Base-by-base conservation (phyloP, 371 early-diverging fungal species). In the Thermomucor indicae-seudaticae region DNA sequence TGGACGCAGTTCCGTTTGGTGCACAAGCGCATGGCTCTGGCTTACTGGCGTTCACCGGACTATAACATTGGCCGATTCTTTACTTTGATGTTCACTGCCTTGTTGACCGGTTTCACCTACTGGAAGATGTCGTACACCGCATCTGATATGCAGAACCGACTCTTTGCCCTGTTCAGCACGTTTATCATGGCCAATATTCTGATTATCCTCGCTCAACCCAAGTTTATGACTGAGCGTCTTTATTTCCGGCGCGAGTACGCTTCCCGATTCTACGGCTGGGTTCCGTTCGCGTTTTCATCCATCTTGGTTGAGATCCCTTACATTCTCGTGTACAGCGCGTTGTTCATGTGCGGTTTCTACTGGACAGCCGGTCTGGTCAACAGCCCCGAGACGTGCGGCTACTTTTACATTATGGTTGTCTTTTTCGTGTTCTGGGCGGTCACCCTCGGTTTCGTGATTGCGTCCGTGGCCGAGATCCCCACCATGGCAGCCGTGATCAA, bases 181-280 rank as follows among this genome's bases (percentile, higher is more conserved):
- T 67, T 81, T 37, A 72, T 79, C 19, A 65, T 88, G 57, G 81
- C 62, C 35, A 44, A 49, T 30, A 67, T 77, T 25, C 31, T 61
- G 38, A 56, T 61, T 49, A 52, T 61, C 32, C 45, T 55, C 7
- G 55, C 61, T n/a, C 61, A 61, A 34, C 86, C 88, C 16, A 78
- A 83, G 45, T 84, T 84, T 60, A 74, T 86, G 46, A 65, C 65
- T n/a, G 83, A 88, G 58, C 77, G 86, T 31, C 60, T 60, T 17
- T 80, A 72, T 65, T 85, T 81, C 58, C 76, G 75, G 25, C 76
- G 88, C 34, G 88, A 88, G 50, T 60, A 73, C 8, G 76, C 85
- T 8, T 69, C 81, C 24, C 80, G 81, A 41, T 81, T 82, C 55
- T 88, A 88, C 55, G 75, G 78, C 11, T 83, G 81, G 74, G 62